Base-by-base conservation (phyloP, 345 rosid genomes). In the Trapa incisa region DNA sequence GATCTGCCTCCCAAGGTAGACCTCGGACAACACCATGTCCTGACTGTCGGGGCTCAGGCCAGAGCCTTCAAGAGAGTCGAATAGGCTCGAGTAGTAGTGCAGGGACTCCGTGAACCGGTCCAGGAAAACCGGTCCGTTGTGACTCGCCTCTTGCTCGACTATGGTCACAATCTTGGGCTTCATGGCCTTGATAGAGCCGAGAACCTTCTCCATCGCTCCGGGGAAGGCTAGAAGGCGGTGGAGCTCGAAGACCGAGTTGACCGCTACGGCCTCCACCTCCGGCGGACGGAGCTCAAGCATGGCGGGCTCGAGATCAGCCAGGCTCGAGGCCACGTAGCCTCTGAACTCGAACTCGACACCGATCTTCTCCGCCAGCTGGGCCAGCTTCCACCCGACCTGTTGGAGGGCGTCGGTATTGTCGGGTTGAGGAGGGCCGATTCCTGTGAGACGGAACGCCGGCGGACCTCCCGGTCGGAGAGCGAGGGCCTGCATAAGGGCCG, bases 71-170 rank as follows among this genome's bases (percentile, higher is more conserved):
- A 92, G 73, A 39, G 98, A 92, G 81, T 92, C 98, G 47, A 92
- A 92, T 64, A 89, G 75, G 62, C 84, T 89, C 33, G 96, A 89
- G 61, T 92, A 92, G 71, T 89, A 92, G 64, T 92, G 98, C 14
- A 92, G 69, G 0, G 98, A 76, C 52, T 92, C 91, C 0, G 84
- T 92, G 73, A 92, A 92, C 75, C 98, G 84, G 82, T 89, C 91
- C 12, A 84, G 57, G 69, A 92, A 92, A 41, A 72, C 72, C 69
- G 82, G 73, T 0, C 96, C 85, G 61, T 89, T 92, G 81, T 92
- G 98, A 80, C 84, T 83, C 0, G 93, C 92, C 76, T 92, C 98
- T 68, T 89, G 98, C 73, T 92, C 98, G 1, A 85, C 96, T 0
- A 89, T 50, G 8, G 98, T 92, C 12, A 92, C 67, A 39, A 92